Conservation (phyloP, 23 red algal species). For the Gracilaria caudata region DNA sequence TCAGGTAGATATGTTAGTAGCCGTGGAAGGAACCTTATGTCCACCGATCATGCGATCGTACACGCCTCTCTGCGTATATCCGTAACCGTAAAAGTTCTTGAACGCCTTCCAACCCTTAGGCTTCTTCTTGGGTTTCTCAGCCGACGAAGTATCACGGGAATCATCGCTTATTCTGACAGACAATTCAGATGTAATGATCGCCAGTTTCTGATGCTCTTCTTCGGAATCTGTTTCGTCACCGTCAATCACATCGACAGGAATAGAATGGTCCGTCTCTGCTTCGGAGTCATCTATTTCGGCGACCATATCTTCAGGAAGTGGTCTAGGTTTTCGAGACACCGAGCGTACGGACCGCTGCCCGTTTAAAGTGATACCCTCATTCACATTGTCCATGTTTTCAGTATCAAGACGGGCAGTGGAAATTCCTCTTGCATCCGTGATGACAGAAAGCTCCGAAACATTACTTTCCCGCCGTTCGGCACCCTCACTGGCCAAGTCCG, state of each 20-base stretch:
- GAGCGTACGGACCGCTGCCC: constrained; percentile 49
- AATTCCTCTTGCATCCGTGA: constrained; percentile 3
- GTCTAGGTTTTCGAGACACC: constrained; percentile 58
- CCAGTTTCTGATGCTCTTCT: constrained; percentile 3
- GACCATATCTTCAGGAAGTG: constrained; percentile 75
- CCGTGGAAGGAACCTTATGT: constrained; percentile 67
- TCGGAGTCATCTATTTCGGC: constrained; percentile 71
- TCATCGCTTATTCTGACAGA: constrained; percentile 54
- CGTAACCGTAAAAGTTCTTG: constrained; percentile 69
- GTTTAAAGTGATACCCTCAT: constrained; percentile 43
- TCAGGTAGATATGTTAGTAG: constrained; percentile 41
- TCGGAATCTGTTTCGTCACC: constrained; percentile 41
- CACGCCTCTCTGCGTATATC: constrained; percentile 58
- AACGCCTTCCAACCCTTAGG: constrained; percentile 70
- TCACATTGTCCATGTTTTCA: neutral
- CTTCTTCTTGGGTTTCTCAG: constrained; percentile 67
- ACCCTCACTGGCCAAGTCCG: neutral
- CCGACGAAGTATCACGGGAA: constrained; percentile 38
- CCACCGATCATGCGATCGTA: constrained; percentile 64
- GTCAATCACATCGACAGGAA: constrained; percentile 29
- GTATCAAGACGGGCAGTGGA: constrained; percentile 31
- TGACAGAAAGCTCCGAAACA: constrained; percentile 6
- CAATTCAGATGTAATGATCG: constrained; percentile 18
- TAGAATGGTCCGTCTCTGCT: constrained; percentile 59
- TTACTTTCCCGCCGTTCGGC: constrained; percentile 20